phyloP scores from a whole-genome alignment of 1,284 basidiomycete species.

The Albatrellus sp. region DNA sequence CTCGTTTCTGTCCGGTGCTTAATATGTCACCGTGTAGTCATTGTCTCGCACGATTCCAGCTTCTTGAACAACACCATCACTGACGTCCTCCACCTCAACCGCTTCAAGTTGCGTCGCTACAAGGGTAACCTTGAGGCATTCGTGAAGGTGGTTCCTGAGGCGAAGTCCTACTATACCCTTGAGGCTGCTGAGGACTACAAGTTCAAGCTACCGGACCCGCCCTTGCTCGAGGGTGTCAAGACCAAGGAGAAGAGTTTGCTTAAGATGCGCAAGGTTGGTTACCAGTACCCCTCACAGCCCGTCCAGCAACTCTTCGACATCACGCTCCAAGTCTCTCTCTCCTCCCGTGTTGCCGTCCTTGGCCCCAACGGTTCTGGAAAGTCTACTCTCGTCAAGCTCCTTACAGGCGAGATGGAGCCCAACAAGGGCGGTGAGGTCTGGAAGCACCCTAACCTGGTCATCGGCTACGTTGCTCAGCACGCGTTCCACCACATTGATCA shows the following conservation, averaged over 20 bases:
- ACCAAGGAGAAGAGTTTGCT: slow-evolving; percentile 97
- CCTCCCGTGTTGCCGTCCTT: slow-evolving; percentile 92
- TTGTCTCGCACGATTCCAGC: slow-evolving; percentile 96
- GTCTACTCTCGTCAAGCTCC: slow-evolving; percentile 96
- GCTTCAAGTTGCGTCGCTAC: slow-evolving; percentile 98
- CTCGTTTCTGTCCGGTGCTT: slow-evolving; percentile 12
- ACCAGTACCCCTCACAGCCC: slow-evolving; percentile 85
- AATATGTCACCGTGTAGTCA: slow-evolving; percentile 36
- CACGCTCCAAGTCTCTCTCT: slow-evolving; percentile 91
- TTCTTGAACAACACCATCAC: slow-evolving; percentile 99
- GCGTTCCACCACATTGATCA: slow-evolving; percentile 98
- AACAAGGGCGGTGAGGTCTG: slow-evolving; percentile 95
- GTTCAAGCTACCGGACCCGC: slow-evolving; percentile 93
- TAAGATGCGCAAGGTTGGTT: slow-evolving; percentile 97
- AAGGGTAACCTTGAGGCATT: slow-evolving; percentile 96
- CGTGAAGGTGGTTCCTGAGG: slow-evolving; percentile 90
- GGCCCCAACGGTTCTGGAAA: slow-evolving; percentile 98
- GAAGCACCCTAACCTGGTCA: slow-evolving; percentile 99
- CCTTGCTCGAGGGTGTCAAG: slow-evolving; percentile 98
- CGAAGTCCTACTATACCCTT: slow-evolving; percentile 96
- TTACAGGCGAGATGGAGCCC: slow-evolving; percentile 95
- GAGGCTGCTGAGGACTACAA: slow-evolving; percentile 91
- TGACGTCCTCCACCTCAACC: slow-evolving; percentile 97
- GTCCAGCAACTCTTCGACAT: slow-evolving; percentile 92
- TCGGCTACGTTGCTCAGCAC: slow-evolving; percentile 97